Evolutionary conservation across 1,284 basidiomycete species (phyloP), one percentile per base, ranked within the genome.

Genomic region (Exsudoporus floridanus): DNA sequence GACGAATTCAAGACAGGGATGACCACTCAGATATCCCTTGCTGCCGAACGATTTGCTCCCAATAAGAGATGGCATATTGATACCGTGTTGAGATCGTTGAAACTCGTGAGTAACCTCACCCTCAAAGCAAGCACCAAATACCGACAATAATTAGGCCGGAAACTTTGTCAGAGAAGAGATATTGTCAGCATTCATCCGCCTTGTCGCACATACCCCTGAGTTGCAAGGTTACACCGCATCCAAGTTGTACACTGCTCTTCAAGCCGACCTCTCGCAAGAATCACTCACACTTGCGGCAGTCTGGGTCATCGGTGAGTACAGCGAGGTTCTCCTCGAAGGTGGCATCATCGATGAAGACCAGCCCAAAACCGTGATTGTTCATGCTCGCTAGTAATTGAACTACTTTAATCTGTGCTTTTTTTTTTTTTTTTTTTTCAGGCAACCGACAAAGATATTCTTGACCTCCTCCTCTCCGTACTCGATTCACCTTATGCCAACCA

Each of bases 21-120:
- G 84, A 99, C 97, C 0, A 98, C 96, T 0, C 96, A 99, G 71
- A 96, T 99, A 56, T 94, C 90, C 60, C 77, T 98, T 21, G 96
- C 95, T 2, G 97, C 97, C 0, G 97, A 99, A 72, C 81, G 94
- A 44, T 99, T 92, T 67, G 96, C 97, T 2, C 97, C 97, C 0
- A 98, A 98, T 73, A 95, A 94, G 74, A 80, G 97, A 60, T 99
- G 97, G 97, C 97, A 99, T 70, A 98, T 99, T 57, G 97, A 99
- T 71, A 98, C 97, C 0, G 91, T 98, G 9, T 75, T 99, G 50
- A 83, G 97, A 21, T 92, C 96, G 1, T 75, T 99, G 58, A 96
- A 94, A 71, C 74, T 98, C 63, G 94, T 94, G 54, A 59, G 88
- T 78, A 14, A 16, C 40, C 13, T 35, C 19, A 28, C 38, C 9